These are phyloP conservation scores for Elsinoe batatas DNA, from an alignment of 2,329 filamentous ascomycete species.

Conservation along the genomic window DNA sequence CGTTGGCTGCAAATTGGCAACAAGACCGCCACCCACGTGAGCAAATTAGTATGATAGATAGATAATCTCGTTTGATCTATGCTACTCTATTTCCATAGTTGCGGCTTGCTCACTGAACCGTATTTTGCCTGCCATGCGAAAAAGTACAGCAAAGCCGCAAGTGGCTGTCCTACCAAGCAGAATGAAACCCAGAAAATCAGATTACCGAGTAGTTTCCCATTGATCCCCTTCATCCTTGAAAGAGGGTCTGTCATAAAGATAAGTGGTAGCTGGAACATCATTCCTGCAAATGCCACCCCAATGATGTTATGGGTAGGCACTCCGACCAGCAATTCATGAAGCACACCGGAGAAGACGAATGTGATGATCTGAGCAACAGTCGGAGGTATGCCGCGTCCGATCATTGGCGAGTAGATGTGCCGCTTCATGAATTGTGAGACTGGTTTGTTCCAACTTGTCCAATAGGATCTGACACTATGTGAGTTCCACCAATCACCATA, in stretches of 20 bases:
- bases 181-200: conserved; percentile 95
- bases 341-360: conserved; percentile 75
- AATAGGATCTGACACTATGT: conserved; percentile 74
- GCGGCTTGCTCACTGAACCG: conserved; percentile 37
- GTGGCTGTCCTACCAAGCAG: conserved; percentile 86
- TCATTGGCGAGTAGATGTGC: conserved; percentile 81
- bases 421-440: conserved; percentile 95
- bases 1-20: background rate
- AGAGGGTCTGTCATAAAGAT: conserved; percentile 72
- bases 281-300: conserved; percentile 88
- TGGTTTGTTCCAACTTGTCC: conserved; percentile 95
- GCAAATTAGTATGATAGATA: background rate
- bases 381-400: conserved; percentile 71
- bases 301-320: conserved; percentile 65
- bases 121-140: conserved; percentile 99
- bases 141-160: conserved; percentile 88
- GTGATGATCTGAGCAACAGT: conserved; percentile 65
- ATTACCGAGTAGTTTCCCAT: conserved; percentile 76
- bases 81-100: conserved; percentile 13
- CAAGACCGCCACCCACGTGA: background rate
- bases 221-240: conserved; percentile 65
- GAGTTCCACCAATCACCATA: conserved; percentile 99
- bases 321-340: conserved; percentile 89
- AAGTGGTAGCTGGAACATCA: conserved; percentile 86
- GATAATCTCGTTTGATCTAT: background rate